Evolutionary conservation across 1,284 basidiomycete genomes (phyloP).

Genomic region (Cryptococcus sp.): DNA sequence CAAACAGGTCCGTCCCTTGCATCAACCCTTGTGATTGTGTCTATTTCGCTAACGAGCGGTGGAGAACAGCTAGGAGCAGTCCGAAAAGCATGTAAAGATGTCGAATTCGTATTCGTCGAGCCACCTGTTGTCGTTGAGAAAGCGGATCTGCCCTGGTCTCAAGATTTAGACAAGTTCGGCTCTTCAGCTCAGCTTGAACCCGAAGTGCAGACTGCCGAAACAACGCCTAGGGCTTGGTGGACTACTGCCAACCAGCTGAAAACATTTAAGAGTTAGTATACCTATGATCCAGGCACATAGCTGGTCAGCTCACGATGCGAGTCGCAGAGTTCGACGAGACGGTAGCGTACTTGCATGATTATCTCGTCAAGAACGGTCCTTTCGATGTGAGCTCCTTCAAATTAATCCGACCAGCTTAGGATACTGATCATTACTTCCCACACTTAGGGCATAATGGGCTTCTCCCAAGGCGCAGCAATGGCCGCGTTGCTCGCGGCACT

Average conservation of each 20-base stretch:
- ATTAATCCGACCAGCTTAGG: background rate
- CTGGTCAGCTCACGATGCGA: background rate
- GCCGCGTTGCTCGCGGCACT: constrained; percentile 72
- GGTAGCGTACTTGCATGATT: constrained; percentile 53
- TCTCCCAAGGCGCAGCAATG: constrained; percentile 81
- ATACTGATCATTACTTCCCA: constrained; percentile 1
- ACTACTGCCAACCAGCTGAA: constrained; percentile 59
- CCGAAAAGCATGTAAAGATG: constrained; percentile 56
- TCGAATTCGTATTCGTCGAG: constrained; percentile 72
- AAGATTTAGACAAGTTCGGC: constrained; percentile 59
- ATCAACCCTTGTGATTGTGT: background rate
- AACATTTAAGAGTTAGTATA: constrained; percentile 44
- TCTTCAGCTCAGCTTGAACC: constrained; percentile 59
- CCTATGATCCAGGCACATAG: background rate
- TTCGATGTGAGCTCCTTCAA: constrained; percentile 50
- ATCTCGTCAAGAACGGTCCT: constrained; percentile 51
- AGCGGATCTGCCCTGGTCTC: constrained; percentile 63
- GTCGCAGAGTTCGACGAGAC: constrained; percentile 62
- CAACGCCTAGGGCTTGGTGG: constrained; percentile 81
- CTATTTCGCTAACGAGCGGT: constrained; percentile 1
- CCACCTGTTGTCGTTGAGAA: constrained; percentile 67
- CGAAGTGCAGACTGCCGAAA: constrained; percentile 60
- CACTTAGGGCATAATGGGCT: constrained; percentile 75
- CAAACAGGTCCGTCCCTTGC: constrained; percentile 64
- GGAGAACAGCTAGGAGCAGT: constrained; percentile 32